Evolutionary conservation across 176 grass and related monocot genomes (phyloP), one percentile per base, ranked within the genome.

Genomic region (Aegilops bicornis): DNA sequence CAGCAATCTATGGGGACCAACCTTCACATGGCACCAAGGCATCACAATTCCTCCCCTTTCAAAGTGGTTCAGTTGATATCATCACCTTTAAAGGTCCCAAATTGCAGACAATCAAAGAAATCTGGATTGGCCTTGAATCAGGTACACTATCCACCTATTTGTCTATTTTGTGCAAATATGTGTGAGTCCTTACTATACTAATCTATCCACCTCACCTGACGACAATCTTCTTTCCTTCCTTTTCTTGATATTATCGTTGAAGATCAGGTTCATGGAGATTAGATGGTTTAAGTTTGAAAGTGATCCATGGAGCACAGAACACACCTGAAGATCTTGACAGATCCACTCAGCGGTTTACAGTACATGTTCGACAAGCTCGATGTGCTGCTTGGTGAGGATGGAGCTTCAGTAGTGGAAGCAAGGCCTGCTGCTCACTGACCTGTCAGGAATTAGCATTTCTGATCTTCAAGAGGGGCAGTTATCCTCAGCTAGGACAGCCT

Each of bases 121-220:
- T 95, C 73, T 98, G 93, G 96, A 89, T 95, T 8, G 96, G 93
- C 83, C 89, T 98, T 86, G 96, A 95, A 89, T 91, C 93, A 95
- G 96, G 96, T 97, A 90, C 11, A 31, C 5, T 37, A 10, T 64
- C 62, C 33, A 43, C 16, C 15, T 19, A 45, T 2, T 22, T 60
- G 58, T n/a, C 0, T 73, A 13, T 58, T 73, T 3, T 24, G 20
- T 7, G 4, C 22, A 37, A 61, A 78, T 88, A 86, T 48, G 43
- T 45, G 60, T 15, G 13, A 0, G 45, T 25, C 4, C 14, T 79
- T 71, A 33, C 13, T 68, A 7, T 36, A 31, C 30, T 31, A 31
- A 31, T 31, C 30, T 31, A 31, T 31, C 30, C 30, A 31, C 30
- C 30, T 31, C 30, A 31, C 30, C 30, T 31, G 30, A 31, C 30